phyloP scores from a whole-genome alignment of 805 yeast genomes.

The Naumovozyma dairenensis region DNA sequence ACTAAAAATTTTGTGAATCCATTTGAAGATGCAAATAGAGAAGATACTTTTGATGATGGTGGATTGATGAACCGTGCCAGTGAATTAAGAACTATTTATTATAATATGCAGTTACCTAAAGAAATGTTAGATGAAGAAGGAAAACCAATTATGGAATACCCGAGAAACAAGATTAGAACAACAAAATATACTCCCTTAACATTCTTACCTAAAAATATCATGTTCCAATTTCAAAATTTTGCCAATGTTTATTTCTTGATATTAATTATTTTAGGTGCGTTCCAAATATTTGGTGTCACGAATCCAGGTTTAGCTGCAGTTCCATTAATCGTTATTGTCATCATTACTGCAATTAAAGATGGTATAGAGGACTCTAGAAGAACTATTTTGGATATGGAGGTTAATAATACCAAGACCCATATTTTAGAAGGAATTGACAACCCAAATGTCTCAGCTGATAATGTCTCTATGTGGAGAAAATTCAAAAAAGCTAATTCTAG shows the following conservation, averaged over 20 bases:
- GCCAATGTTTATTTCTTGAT: constrained; percentile 84
- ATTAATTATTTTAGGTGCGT: constrained; percentile 69
- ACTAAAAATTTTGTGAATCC: constrained; percentile 29
- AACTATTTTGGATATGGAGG: constrained; percentile 59
- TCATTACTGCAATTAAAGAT: constrained; percentile 67
- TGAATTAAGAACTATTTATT: constrained; percentile 43
- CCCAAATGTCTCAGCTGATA: constrained; percentile 53
- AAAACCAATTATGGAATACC: constrained; percentile 49
- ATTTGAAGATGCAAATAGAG: constrained; percentile 22
- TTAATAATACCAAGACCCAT: constrained; percentile 66
- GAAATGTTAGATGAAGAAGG: constrained; percentile 50
- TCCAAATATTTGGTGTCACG: constrained; percentile 71
- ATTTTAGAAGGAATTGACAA: constrained; percentile 47
- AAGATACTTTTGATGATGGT: constrained; percentile 25
- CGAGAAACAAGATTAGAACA: constrained; percentile 88
- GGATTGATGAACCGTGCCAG: constrained; percentile 31
- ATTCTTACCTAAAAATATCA: constrained; percentile 77
- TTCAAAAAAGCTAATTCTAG: constrained; percentile 47
- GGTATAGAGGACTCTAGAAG: constrained; percentile 76
- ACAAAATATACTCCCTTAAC: constrained; percentile 89
- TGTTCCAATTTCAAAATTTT: constrained; percentile 72
- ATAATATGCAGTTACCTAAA: constrained; percentile 53
- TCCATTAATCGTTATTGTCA: constrained; percentile 69
- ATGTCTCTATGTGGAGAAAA: constrained; percentile 57
- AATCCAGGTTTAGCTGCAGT: constrained; percentile 66